phyloP scores from a whole-genome alignment of 2,329 filamentous ascomycete species.

The Epichloe aotearoae region DNA sequence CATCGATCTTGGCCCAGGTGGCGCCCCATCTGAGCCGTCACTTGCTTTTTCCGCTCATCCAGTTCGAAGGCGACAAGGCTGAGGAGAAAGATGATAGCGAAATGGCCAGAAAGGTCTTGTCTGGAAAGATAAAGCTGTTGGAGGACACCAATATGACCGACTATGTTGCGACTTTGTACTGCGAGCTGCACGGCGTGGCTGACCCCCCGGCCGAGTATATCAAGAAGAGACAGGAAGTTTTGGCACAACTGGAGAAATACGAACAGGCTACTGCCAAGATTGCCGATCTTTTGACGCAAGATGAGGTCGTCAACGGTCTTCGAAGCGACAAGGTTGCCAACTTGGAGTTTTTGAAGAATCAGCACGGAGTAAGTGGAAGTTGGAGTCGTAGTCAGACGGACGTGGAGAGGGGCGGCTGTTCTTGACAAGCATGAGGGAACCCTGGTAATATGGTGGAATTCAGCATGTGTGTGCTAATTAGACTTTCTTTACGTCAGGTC shows the following conservation, averaged over 20 bases:
- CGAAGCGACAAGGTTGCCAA: conserved; percentile 97
- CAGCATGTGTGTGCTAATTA: background rate
- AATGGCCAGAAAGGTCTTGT: conserved; percentile 56
- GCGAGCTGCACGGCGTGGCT: conserved; percentile 70
- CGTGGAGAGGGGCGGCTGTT: conserved; percentile 5
- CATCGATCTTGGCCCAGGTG: conserved; percentile 77
- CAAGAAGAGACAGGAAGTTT: conserved; percentile 78
- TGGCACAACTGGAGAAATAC: conserved; percentile 68
- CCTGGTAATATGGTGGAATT: too few species aligned
- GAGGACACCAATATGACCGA: conserved; percentile 99
- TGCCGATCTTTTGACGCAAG: conserved; percentile 69
- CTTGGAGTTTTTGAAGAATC: conserved; percentile 94
- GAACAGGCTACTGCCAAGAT: conserved; percentile 85
- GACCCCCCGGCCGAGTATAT: conserved; percentile 79
- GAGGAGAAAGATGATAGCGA: conserved; percentile 53
- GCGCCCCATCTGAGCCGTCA: conserved; percentile 90
- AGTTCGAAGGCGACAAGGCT: conserved; percentile 75
- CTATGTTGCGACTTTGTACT: conserved; percentile 85
- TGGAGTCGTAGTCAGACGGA: background rate
- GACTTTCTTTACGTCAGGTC: conserved; percentile 35
- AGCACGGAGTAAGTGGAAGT: conserved; percentile 64
- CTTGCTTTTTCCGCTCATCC: conserved; percentile 89
- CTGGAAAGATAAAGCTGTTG: conserved; percentile 84
- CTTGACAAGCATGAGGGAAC: too few species aligned
- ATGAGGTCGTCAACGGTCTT: conserved; percentile 81